These are phyloP conservation scores for Rhodamnia rubescens DNA, from an alignment of 345 rosid genomes.

Conservation along the genomic window DNA sequence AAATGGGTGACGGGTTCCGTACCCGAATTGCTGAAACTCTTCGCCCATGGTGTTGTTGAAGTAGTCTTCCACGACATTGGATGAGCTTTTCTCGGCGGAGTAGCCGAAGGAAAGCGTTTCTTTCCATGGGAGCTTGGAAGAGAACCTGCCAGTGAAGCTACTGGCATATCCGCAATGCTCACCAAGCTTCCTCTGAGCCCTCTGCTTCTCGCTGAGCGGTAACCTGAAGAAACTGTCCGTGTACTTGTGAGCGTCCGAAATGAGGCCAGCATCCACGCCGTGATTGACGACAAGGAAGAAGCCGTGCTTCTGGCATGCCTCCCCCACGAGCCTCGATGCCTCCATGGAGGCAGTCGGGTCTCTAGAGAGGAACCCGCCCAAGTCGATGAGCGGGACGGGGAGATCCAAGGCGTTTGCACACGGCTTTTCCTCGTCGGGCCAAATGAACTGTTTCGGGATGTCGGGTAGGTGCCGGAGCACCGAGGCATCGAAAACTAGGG, in stretches of 20 bases:
- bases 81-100: conserved; percentile 29
- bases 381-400: conserved; percentile 66
- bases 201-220: conserved; percentile 61
- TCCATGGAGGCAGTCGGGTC: conserved; percentile 38
- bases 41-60: conserved; percentile 51
- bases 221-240: conserved; percentile 71
- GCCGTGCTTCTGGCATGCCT: conserved; percentile 75
- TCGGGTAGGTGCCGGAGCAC: conserved; percentile 30
- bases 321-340: conserved; percentile 51
- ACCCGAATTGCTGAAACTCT: conserved; percentile 61
- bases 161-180: conserved; percentile 92
- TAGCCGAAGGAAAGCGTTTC: conserved; percentile 79
- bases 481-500: conserved; percentile 63
- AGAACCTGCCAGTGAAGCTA: conserved; percentile 92
- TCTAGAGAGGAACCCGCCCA: conserved; percentile 43
- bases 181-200: conserved; percentile 67
- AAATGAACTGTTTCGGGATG: conserved; percentile 71
- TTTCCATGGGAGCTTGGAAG: conserved; percentile 92
- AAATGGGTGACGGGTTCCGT: neutral
- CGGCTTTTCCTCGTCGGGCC: conserved; percentile 87
- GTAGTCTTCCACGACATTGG: conserved; percentile 46
- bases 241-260: conserved; percentile 49
- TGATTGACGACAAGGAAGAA: conserved; percentile 89
- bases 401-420: conserved; percentile 40
- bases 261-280: conserved; percentile 53